Evolutionary conservation across 345 rosid species (phyloP).

Genomic region (Psidium guajava): DNA sequence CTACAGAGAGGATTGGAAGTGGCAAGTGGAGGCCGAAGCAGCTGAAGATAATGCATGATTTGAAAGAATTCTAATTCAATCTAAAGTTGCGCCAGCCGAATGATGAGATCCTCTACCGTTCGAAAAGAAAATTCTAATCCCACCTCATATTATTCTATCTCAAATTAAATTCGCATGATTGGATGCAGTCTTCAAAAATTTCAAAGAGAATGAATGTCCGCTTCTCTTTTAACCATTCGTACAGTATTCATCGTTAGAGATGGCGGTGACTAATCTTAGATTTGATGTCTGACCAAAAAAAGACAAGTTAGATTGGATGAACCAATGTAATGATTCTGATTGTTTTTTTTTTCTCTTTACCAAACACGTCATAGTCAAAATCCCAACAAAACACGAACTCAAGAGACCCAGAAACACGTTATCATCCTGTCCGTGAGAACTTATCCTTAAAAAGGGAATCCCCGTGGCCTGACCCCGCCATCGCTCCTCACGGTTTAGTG

Average conservation of each 20-base stretch:
- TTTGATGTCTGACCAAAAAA: no score
- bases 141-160: not conserved
- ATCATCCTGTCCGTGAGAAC: not conserved
- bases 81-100: not conserved
- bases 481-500: not conserved
- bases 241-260: not conserved
- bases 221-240: not conserved
- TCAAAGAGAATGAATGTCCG: rapidly evolving
- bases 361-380: no score
- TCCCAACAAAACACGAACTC: no score
- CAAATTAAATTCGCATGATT: rapidly evolving
- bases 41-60: rapidly evolving
- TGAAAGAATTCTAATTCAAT: not conserved
- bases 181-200: not conserved
- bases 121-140: rapidly evolving
- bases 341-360: no score
- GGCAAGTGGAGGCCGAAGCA: rapidly evolving
- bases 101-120: not conserved
- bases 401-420: not conserved
- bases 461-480: not conserved
- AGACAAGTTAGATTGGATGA: no score
- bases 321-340: no score
- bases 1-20: not conserved
- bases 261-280: no score
- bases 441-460: not conserved